These are phyloP conservation scores for Ophiocordyceps australis DNA, from an alignment of 2,329 filamentous ascomycete species.

Conservation along the genomic window DNA sequence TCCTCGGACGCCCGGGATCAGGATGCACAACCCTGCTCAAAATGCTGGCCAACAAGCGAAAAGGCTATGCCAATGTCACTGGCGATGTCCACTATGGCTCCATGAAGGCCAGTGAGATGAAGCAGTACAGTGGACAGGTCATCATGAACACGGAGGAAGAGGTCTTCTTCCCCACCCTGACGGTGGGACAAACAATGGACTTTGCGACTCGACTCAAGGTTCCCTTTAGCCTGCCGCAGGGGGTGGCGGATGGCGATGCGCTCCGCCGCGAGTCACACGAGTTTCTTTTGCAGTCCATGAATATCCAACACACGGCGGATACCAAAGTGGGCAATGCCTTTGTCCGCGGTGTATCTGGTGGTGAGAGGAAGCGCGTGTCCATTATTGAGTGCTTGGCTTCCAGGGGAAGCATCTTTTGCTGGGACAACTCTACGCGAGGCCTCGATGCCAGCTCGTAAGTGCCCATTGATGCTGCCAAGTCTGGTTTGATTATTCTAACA, in stretches of 20 bases:
- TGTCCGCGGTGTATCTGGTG: constrained; percentile 47
- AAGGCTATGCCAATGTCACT: constrained; percentile 36
- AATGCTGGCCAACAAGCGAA: constrained; percentile 44
- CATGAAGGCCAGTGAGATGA: constrained; percentile 26
- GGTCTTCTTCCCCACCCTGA: constrained; percentile 46
- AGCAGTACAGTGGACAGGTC: constrained; percentile 37
- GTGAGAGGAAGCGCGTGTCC: constrained; percentile 51
- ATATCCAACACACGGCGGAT: constrained; percentile 38
- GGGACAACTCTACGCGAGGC: constrained; percentile 50
- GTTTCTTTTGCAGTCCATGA: constrained; percentile 38
- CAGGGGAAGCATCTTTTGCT: constrained; percentile 40
- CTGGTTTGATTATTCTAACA: too few species aligned
- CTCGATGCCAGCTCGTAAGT: constrained; percentile 42
- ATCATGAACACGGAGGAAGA: constrained; percentile 58
- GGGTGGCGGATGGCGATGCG: constrained; percentile 21
- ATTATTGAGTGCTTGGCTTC: constrained; percentile 47
- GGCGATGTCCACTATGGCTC: constrained; percentile 40
- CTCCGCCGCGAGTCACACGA: constrained; percentile 26
- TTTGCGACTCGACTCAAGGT: constrained; percentile 49
- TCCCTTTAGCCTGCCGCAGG: constrained; percentile 26
- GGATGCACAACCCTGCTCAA: constrained; percentile 58
- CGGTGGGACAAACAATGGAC: constrained; percentile 50
- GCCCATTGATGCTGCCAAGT: too few species aligned
- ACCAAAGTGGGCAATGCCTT: constrained; percentile 53
- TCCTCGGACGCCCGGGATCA: constrained; percentile 48